Evolutionary conservation across 768 basidiomycete genomes (phyloP), one percentile per base, ranked within the genome.

Genomic region (Termitomyces sp.): DNA sequence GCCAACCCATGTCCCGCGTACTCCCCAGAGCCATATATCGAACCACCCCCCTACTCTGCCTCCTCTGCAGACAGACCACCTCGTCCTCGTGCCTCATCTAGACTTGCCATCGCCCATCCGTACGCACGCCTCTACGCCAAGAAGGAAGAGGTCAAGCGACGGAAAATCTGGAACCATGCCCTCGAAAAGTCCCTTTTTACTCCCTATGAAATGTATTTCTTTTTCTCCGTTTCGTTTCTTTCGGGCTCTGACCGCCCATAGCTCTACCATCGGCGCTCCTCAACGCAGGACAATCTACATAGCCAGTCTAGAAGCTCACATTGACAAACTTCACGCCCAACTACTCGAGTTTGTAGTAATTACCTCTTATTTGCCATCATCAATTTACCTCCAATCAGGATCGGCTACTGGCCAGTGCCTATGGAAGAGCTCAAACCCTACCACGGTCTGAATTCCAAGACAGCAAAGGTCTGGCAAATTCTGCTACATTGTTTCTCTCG

Each of bases 91-190:
- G 31, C 60, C 15, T 31, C 65, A 27, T 27, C 49, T 54, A 58
- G 62, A 27, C 27, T 65, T 22, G 37, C 63, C 30, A 78, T 88
- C 57, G 73, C 80, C 0, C 87, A 88, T 60, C 88, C 88, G 0
- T 89, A 89, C 61, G 85, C 88, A 6, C 83, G 88, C 57, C 78
- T 89, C 11, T 81, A 83, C 61, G 85, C 85, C 4, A 85, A 84
- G 67, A 84, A 84, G 48, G 79, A 82, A 50, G 80, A 80, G 50
- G 76, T 80, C 6, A 89, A 89, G 70, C 82, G 86, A 4, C 80
- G 88, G 18, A 87, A 84, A 67, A 87, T 88, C 16, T 91, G 89
- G 89, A 87, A 86, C 51, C 89, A 89, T 61, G 82, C 84, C 1
- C 80, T 89, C 58, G 89, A 91, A 70, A 89, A 89, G 67, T 76